These are phyloP conservation scores for Termitomyces sp. DNA, from an alignment of 768 basidiomycete genomes.

Conservation along the genomic window DNA sequence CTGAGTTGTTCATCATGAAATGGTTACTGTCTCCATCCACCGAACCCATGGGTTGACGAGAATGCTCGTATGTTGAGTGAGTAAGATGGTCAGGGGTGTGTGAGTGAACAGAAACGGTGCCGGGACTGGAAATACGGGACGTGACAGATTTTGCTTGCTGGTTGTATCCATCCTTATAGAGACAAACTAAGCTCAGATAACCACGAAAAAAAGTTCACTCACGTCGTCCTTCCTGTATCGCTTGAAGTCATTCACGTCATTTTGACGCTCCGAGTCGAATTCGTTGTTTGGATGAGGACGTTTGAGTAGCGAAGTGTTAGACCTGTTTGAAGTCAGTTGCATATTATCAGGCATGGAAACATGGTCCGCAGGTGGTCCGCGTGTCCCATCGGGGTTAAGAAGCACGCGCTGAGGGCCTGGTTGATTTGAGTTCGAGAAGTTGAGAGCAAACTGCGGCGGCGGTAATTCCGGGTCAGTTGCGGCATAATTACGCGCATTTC, in stretches of 20 bases:
- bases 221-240: constrained; percentile 10
- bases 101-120: constrained; percentile 1
- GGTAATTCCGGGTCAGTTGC: constrained; percentile 1
- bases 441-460: constrained; percentile 7
- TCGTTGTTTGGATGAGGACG: constrained; percentile 4
- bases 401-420: constrained; percentile 16
- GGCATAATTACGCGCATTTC: neutral
- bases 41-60: constrained; percentile 2
- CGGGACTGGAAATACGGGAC: constrained; percentile 4
- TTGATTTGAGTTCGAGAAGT: constrained; percentile 11
- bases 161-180: constrained; percentile 7
- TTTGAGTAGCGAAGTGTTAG: constrained; percentile 2
- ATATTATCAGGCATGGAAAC: neutral
- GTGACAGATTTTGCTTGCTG: constrained; percentile 5
- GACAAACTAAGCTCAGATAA: neutral
- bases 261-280: constrained; percentile 2
- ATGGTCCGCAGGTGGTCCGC: constrained; percentile 1
- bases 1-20: neutral
- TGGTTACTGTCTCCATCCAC: constrained; percentile 1
- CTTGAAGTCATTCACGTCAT: constrained; percentile 1
- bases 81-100: constrained; percentile 4
- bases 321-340: neutral
- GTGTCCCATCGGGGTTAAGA: constrained; percentile 11
- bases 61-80: constrained; percentile 3
- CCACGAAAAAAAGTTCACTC: neutral